Evolutionary conservation across 2,329 filamentous ascomycete genomes (phyloP).

Genomic region (Penicillium psychrosexuale): DNA sequence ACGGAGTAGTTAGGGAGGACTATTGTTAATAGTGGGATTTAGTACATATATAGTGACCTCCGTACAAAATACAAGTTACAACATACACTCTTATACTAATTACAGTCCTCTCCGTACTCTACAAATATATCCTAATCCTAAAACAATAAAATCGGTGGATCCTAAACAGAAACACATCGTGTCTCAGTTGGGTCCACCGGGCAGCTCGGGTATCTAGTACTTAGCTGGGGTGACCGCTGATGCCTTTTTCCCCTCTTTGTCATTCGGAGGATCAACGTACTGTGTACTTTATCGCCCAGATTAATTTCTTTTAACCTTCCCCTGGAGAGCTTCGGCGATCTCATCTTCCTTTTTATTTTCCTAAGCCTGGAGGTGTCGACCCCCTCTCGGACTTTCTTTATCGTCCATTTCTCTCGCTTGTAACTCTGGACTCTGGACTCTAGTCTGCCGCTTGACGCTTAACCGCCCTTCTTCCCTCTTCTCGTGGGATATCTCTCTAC

Average conservation of each 20-base stretch:
- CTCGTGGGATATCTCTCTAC: neutral
- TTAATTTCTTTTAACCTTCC: neutral
- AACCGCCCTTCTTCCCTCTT: constrained; percentile 8
- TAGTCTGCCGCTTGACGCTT: constrained; percentile 11
- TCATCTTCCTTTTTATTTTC: constrained; percentile 1
- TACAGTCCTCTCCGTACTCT: too few species aligned
- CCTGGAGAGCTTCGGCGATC: constrained; percentile 9
- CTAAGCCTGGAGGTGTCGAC: constrained; percentile 8
- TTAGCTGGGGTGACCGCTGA: neutral
- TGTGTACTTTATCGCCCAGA: neutral
- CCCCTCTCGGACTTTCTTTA: constrained; percentile 9
- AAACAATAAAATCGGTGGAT: neutral
- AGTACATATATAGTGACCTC: neutral
- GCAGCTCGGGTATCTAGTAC: constrained; percentile 19
- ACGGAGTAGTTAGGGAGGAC: neutral
- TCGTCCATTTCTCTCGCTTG: constrained; percentile 12
- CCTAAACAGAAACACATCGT: constrained; percentile 30
- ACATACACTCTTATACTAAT: too few species aligned
- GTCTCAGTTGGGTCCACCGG: constrained; percentile 29
- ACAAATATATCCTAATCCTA: too few species aligned
- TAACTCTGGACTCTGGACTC: constrained; percentile 1
- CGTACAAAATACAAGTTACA: too few species aligned
- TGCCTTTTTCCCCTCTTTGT: neutral
- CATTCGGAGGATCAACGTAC: neutral
- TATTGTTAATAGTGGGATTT: constrained; percentile 2